Conservation (phyloP, 768 basidiomycete species). For the Trametes cinnabarina region DNA sequence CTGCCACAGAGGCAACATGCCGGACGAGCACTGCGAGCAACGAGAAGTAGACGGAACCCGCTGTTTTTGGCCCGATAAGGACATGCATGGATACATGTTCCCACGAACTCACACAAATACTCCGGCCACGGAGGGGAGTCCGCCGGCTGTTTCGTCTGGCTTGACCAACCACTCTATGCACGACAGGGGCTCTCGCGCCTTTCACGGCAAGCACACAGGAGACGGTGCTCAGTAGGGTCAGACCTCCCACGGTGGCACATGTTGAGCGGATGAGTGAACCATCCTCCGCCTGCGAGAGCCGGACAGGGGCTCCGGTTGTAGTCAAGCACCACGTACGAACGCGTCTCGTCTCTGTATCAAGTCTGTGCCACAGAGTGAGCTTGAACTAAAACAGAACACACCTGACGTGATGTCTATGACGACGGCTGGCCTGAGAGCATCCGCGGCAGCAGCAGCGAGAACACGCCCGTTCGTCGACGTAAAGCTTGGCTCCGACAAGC, state of each 20-base stretch:
- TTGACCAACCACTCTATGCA: neutral
- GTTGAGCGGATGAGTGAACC: neutral
- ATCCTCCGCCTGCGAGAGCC: neutral
- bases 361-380: neutral
- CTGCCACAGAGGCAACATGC: slow-evolving; percentile 16
- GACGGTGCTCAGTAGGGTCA: neutral
- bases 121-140: neutral
- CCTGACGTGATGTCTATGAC: slow-evolving; percentile 5
- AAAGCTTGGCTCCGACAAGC: slow-evolving; percentile 8
- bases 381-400: neutral
- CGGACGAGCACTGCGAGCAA: slow-evolving; percentile 9
- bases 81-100: slow-evolving; percentile 16
- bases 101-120: neutral
- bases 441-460: neutral
- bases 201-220: neutral
- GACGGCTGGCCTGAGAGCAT: slow-evolving; percentile 1
- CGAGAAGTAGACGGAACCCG: neutral
- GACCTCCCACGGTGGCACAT: neutral
- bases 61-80: slow-evolving; percentile 12
- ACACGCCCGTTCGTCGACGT: slow-evolving; percentile 1
- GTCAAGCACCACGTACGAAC: neutral
- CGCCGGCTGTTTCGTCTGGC: neutral
- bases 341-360: neutral
- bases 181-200: neutral
- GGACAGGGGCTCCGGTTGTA: neutral